Conservation (phyloP, 192 early-diverging fungal genomes). For the Entomortierella lignicola region DNA sequence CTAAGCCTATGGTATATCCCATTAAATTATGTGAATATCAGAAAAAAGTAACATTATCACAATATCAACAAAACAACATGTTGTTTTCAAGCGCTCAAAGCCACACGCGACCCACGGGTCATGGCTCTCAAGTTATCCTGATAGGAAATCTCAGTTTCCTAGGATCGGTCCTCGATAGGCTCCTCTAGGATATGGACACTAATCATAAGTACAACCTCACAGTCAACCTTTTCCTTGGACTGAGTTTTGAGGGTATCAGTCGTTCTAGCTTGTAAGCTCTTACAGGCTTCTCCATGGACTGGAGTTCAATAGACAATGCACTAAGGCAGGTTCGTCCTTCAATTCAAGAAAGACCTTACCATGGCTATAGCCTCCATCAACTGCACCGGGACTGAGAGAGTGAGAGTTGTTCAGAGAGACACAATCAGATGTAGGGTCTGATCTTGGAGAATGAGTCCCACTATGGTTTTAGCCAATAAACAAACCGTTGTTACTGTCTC, state of each 20-base stretch:
- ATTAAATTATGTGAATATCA: neutral
- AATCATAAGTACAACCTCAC: conserved; percentile 49
- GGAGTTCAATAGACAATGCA: conserved; percentile 2
- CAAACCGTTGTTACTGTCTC: neutral
- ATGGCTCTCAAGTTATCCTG: conserved; percentile 38
- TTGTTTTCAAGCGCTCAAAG: neutral
- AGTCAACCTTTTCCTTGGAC: conserved; percentile 33
- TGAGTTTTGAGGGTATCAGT: conserved; percentile 6
- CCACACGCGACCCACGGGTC: conserved; percentile 32
- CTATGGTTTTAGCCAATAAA: neutral
- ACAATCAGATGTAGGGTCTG: conserved; percentile 11
- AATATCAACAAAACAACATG: neutral
- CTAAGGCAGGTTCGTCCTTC: too few species aligned
- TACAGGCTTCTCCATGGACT: conserved; percentile 34
- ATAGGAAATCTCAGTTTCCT: conserved; percentile 35
- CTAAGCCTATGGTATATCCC: conserved; percentile 14
- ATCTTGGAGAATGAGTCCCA: neutral
- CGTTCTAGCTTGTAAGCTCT: conserved; percentile 39
- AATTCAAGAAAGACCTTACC: too few species aligned
- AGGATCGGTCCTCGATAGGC: conserved; percentile 40
- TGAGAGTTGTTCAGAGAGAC: conserved; percentile 41
- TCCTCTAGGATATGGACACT: conserved; percentile 43
- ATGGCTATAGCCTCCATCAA: too few species aligned
- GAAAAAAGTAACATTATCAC: neutral
- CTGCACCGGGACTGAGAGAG: too few species aligned